Conservation (phyloP, 768 basidiomycete genomes). For the Rickenella mellea region DNA sequence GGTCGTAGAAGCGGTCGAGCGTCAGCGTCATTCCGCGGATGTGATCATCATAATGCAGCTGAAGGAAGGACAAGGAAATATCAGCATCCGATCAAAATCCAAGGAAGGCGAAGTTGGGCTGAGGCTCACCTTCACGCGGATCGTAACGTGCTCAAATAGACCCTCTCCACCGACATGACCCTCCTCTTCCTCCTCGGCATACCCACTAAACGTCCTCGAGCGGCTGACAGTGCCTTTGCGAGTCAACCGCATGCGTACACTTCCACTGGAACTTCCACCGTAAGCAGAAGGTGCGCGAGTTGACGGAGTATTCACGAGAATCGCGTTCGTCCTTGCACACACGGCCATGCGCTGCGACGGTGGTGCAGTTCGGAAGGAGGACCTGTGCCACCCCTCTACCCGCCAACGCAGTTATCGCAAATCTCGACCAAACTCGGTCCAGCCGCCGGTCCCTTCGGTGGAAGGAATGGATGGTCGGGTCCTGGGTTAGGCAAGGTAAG, state of each 20-base stretch:
- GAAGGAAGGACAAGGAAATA: too few species aligned
- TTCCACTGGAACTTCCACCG: constrained; percentile 27
- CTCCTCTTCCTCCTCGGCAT: constrained; percentile 72
- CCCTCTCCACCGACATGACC: constrained; percentile 67
- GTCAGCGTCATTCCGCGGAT: constrained; percentile 79
- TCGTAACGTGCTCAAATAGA: constrained; percentile 58
- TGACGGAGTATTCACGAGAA: constrained; percentile 32
- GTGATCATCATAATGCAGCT: constrained; percentile 76
- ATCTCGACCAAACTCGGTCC: constrained; percentile 58
- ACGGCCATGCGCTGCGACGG: constrained; percentile 39
- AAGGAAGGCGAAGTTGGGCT: too few species aligned
- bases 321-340: constrained; percentile 46
- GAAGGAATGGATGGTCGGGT: too few species aligned
- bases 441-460: too few species aligned
- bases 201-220: constrained; percentile 29
- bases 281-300: constrained; percentile 40
- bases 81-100: too few species aligned
- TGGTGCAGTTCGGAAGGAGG: constrained; percentile 17
- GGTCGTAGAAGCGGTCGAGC: constrained; percentile 70
- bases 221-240: constrained; percentile 32
- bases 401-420: constrained; percentile 65
- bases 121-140: constrained; percentile 89
- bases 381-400: constrained; percentile 40
- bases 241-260: constrained; percentile 42
- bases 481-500: too few species aligned